phyloP scores from a whole-genome alignment of 768 basidiomycete species.

The Boletus pseudopeckii region DNA sequence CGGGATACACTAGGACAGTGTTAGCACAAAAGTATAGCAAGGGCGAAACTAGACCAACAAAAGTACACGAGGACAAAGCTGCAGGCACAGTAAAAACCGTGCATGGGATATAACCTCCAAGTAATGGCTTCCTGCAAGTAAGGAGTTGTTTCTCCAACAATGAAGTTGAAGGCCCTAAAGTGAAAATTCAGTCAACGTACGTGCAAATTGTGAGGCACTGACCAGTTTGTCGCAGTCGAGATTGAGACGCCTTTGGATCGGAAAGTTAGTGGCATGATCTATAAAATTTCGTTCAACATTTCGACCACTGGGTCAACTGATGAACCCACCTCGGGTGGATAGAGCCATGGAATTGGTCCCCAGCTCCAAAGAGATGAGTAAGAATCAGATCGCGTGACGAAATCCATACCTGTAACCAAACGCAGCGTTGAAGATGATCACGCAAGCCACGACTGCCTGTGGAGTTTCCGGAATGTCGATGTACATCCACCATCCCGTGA shows the following conservation, averaged over 20 bases:
- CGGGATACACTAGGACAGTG: conserved; percentile 63
- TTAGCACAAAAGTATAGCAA: conserved; percentile 5
- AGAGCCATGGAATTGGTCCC: conserved; percentile 88
- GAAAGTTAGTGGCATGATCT: conserved; percentile 88
- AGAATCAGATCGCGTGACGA: background rate
- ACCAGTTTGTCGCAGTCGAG: conserved; percentile 85
- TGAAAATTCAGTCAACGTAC: conserved; percentile 10
- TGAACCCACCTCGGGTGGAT: conserved; percentile 70
- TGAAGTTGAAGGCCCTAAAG: conserved; percentile 73
- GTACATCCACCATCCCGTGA: conserved; percentile 93
- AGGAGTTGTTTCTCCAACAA: conserved; percentile 87
- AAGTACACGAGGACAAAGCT: conserved; percentile 87
- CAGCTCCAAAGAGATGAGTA: conserved; percentile 40
- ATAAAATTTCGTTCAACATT: conserved; percentile 3
- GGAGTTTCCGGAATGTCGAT: conserved; percentile 85
- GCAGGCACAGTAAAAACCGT: conserved; percentile 86
- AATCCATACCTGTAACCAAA: conserved; percentile 75
- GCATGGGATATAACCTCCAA: conserved; percentile 95
- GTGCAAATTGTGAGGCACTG: background rate
- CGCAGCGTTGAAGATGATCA: conserved; percentile 90
- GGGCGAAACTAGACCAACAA: conserved; percentile 42
- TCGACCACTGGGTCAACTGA: background rate
- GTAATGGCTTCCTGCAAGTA: conserved; percentile 80
- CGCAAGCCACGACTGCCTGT: conserved; percentile 80
- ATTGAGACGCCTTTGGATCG: conserved; percentile 95